Conservation (phyloP, 2,329 filamentous ascomycete species). For the Xenoacremonium recifei region DNA sequence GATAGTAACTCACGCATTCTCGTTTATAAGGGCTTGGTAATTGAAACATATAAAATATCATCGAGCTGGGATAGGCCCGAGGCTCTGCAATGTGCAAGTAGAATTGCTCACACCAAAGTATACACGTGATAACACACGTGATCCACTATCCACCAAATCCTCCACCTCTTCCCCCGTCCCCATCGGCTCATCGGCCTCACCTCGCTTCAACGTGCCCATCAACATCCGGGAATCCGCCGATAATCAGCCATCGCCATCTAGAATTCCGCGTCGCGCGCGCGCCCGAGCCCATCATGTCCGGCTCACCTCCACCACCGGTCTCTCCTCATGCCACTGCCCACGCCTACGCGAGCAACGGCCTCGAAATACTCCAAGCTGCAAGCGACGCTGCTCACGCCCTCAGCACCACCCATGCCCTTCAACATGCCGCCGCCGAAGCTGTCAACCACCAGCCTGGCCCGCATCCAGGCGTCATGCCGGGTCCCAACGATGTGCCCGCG, state of each 20-base stretch:
- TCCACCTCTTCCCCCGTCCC: conserved; percentile 10
- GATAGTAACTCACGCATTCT: no score
- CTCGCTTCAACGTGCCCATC: conserved; percentile 36
- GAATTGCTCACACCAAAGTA: not conserved
- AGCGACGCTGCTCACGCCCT: conserved; percentile 43
- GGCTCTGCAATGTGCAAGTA: no score
- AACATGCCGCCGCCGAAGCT: conserved; percentile 36
- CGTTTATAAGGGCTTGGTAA: no score
- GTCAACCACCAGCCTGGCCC: conserved; percentile 20
- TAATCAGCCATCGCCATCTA: conserved; percentile 39
- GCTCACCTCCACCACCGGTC: conserved; percentile 24
- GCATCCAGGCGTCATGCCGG: conserved; percentile 5
- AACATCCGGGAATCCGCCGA: conserved; percentile 42
- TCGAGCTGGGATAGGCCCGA: no score
- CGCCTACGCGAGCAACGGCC: conserved; percentile 45
- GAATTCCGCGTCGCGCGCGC: conserved; percentile 15
- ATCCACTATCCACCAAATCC: not conserved
- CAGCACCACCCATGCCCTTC: conserved; percentile 36
- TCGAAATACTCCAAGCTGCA: conserved; percentile 45
- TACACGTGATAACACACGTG: conserved; percentile 7
- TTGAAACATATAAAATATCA: no score
- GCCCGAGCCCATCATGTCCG: conserved; percentile 23
- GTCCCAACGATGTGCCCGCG: conserved; percentile 19
- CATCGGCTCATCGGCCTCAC: conserved; percentile 34
- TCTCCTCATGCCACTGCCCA: conserved; percentile 34